These are phyloP conservation scores for Eimeria sp. DNA, from an alignment of 169 alveolate species.

Conservation along the genomic window DNA sequence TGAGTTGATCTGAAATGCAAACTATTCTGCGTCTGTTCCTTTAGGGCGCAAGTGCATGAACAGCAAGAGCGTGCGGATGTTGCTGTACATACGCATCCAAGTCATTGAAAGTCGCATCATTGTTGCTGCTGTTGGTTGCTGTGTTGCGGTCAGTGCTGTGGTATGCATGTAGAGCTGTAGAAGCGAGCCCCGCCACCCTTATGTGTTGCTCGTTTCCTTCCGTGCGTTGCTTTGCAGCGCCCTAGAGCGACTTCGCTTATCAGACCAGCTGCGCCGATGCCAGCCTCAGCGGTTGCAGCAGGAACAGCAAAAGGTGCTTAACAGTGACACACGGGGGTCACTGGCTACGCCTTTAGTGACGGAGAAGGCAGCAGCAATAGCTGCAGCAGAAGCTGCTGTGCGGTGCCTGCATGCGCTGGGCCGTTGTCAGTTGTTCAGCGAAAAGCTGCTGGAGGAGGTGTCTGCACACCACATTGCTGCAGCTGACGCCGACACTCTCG, in stretches of 20 bases:
- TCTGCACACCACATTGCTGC: constrained; percentile 23
- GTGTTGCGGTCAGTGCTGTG: no score
- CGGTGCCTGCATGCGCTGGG: constrained; percentile 55
- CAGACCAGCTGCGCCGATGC: background rate
- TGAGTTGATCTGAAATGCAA: no score
- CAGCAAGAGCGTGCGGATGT: no score
- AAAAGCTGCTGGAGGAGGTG: constrained; percentile 44
- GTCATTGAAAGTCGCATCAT: no score
- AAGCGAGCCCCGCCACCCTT: no score
- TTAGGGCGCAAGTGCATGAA: no score
- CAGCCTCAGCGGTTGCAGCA: background rate
- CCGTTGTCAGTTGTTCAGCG: constrained; percentile 45
- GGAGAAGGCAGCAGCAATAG: background rate
- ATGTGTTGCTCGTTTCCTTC: background rate
- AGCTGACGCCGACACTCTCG: constrained; percentile 5
- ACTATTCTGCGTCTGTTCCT: no score
- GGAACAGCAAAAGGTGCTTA: background rate
- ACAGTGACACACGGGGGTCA: background rate
- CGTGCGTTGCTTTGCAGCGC: constrained; percentile 3
- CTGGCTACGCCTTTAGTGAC: background rate
- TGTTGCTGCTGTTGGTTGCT: no score
- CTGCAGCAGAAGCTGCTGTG: background rate
- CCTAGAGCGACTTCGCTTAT: constrained; percentile 28
- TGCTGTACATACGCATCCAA: no score
- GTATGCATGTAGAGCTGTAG: no score